A percentile compares a stretch with the other conserved stretches of the same genome.
phyloP scores from a whole-genome alignment of 176 grass and related monocot species.

The Raddia guianensis region DNA sequence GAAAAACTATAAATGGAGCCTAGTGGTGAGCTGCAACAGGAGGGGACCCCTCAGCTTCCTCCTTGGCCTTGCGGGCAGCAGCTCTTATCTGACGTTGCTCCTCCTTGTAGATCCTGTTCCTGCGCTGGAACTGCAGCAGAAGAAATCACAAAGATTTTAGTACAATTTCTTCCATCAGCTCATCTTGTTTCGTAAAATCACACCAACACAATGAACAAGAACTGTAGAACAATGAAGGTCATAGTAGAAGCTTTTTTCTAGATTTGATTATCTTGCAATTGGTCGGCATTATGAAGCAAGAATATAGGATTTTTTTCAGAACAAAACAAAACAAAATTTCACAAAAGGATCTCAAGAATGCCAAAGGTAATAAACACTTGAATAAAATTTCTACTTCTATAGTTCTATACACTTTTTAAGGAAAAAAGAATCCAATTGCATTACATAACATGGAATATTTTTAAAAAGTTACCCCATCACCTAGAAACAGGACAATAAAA shows the following conservation, averaged over 20 bases:
- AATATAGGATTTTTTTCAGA: neutral
- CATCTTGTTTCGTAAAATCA: slow-evolving; percentile 6
- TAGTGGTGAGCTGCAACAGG: slow-evolving; percentile 58
- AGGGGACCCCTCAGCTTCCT: slow-evolving; percentile 51
- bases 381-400: neutral
- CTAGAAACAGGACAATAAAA: neutral
- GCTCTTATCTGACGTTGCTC: slow-evolving; percentile 90
- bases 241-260: neutral
- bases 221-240: slow-evolving; percentile 24
- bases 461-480: slow-evolving; percentile 7
- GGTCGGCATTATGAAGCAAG: neutral
- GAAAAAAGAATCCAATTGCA: no score
- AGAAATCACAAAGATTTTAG: slow-evolving; percentile 18
- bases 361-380: neutral
- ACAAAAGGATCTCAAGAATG: neutral
- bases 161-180: neutral
- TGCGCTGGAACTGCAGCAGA: slow-evolving; percentile 80
- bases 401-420: no score
- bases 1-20: slow-evolving; percentile 23
- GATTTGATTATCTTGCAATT: neutral
- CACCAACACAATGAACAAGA: neutral
- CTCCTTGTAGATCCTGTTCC: slow-evolving; percentile 98
- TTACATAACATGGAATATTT: neutral
- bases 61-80: slow-evolving; percentile 67
- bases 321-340: neutral